These are phyloP conservation scores for Xylaria multiplex DNA, from an alignment of 2,329 filamentous ascomycete species.

Conservation along the genomic window DNA sequence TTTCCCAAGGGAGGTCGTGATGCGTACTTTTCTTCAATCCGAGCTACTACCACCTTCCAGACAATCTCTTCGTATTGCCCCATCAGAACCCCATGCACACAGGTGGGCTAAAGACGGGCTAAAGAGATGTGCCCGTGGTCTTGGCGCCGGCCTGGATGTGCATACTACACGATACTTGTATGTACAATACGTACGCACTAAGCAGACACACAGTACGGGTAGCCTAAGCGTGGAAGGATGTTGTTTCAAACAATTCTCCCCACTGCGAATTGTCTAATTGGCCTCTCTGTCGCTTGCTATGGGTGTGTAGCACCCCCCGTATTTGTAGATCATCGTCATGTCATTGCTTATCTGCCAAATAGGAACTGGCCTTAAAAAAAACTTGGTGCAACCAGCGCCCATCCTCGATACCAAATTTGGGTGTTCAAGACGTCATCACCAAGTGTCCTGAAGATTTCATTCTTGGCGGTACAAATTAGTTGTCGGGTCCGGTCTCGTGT, in stretches of 20 bases:
- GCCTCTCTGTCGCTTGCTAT: constrained; percentile 20
- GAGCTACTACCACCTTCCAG: constrained; percentile 20
- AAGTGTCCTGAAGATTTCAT: constrained; percentile 15
- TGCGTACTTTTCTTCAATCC: constrained; percentile 16
- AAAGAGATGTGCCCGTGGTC: constrained; percentile 1
- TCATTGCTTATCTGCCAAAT: constrained; percentile 26
- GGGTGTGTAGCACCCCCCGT: background rate
- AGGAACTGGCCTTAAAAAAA: constrained; percentile 4
- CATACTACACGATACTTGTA: too few species aligned
- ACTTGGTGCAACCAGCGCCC: constrained; percentile 19
- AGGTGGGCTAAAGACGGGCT: constrained; percentile 10
- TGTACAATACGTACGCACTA: too few species aligned
- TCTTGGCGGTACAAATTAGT: constrained; percentile 12
- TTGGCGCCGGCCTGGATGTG: too few species aligned
- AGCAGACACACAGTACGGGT: constrained; percentile 1
- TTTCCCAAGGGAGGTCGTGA: constrained; percentile 4
- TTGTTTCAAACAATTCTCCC: constrained; percentile 17
- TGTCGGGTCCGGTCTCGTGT: too few species aligned
- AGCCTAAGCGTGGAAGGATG: constrained; percentile 11
- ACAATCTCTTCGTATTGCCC: constrained; percentile 31
- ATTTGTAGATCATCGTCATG: constrained; percentile 23
- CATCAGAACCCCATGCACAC: background rate
- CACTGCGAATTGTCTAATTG: constrained; percentile 6
- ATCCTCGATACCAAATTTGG: constrained; percentile 28
- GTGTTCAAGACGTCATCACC: constrained; percentile 32